A percentile compares a stretch with the other conserved stretches of the same genome.
Conservation (phyloP, 2,329 filamentous ascomycete species). For the Trichoderma brevicompactum region DNA sequence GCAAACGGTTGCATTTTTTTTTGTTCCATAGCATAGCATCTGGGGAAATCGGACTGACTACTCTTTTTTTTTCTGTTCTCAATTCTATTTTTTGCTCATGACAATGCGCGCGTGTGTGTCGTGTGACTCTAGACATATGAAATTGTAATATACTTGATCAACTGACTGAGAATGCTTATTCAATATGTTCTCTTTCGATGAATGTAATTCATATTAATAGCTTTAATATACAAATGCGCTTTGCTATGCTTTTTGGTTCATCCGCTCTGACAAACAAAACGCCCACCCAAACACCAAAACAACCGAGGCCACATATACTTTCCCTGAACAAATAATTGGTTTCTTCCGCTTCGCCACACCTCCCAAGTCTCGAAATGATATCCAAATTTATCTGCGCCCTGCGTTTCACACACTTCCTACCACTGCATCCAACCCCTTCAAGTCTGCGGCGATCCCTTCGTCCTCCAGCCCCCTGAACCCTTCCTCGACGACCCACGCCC, state of each 20-base stretch:
- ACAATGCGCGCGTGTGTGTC: neutral
- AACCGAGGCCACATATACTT: no score
- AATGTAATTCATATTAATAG: neutral
- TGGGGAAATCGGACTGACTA: conserved; percentile 21
- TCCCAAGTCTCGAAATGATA: neutral
- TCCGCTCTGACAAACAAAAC: no score
- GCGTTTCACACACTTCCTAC: neutral
- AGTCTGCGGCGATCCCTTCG: conserved; percentile 37
- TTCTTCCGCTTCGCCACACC: no score
- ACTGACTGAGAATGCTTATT: neutral
- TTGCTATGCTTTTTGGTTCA: neutral
- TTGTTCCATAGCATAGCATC: conserved; percentile 26
- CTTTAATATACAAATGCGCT: neutral
- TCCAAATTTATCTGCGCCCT: neutral
- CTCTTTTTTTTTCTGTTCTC: neutral
- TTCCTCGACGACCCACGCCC: conserved; percentile 84
- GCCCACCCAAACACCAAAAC: no score
- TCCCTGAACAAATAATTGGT: no score
- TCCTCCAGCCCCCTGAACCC: conserved; percentile 81
- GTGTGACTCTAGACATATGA: neutral
- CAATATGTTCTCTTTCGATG: neutral
- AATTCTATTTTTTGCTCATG: neutral
- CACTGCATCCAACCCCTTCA: conserved; percentile 23
- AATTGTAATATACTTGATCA: neutral
- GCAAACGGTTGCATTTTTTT: conserved; percentile 15